Evolutionary conservation across 2,329 filamentous ascomycete species (phyloP).

Genomic region (Spiromastix sp.): DNA sequence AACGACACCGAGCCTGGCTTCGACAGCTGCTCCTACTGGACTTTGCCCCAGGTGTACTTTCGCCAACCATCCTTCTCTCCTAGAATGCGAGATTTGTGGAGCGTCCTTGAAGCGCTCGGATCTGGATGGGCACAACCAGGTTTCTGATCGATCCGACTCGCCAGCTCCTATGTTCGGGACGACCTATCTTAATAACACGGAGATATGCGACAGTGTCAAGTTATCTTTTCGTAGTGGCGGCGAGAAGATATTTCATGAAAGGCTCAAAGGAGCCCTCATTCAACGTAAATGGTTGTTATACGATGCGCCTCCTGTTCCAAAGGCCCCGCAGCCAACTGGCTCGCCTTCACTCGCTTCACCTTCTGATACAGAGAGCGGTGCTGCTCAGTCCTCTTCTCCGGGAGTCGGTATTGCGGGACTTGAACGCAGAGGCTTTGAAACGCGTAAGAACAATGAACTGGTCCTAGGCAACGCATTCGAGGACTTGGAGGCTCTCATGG

Average conservation of each 20-base stretch:
- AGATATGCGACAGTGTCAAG: slow-evolving; percentile 68
- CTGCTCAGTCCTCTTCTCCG: slow-evolving; percentile 32
- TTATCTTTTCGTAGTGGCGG: slow-evolving; percentile 84
- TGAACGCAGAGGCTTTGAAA: slow-evolving; percentile 72
- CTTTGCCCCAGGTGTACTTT: slow-evolving; percentile 84
- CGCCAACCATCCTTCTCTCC: slow-evolving; percentile 76
- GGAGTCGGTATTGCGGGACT: slow-evolving; percentile 84
- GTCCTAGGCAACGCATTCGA: slow-evolving; percentile 93
- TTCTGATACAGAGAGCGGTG: slow-evolving; percentile 15
- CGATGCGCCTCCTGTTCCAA: slow-evolving; percentile 78
- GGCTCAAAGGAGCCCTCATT: slow-evolving; percentile 75
- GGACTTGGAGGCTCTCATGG: slow-evolving; percentile 93
- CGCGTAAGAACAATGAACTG: slow-evolving; percentile 84
- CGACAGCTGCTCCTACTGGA: background rate
- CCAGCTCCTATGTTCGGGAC: slow-evolving; percentile 59
- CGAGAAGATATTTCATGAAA: slow-evolving; percentile 80
- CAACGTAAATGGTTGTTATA: slow-evolving; percentile 94
- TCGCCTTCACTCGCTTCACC: slow-evolving; percentile 20
- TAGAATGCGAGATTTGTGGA: slow-evolving; percentile 84
- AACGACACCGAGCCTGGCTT: background rate
- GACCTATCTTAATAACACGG: slow-evolving; percentile 38
- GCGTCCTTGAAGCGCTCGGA: slow-evolving; percentile 55
- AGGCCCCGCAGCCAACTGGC: slow-evolving; percentile 33
- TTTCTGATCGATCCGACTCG: slow-evolving; percentile 52
- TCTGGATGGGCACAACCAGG: slow-evolving; percentile 21